Conservation (phyloP, 2,329 filamentous ascomycete species). For the Alternaria sp. region DNA sequence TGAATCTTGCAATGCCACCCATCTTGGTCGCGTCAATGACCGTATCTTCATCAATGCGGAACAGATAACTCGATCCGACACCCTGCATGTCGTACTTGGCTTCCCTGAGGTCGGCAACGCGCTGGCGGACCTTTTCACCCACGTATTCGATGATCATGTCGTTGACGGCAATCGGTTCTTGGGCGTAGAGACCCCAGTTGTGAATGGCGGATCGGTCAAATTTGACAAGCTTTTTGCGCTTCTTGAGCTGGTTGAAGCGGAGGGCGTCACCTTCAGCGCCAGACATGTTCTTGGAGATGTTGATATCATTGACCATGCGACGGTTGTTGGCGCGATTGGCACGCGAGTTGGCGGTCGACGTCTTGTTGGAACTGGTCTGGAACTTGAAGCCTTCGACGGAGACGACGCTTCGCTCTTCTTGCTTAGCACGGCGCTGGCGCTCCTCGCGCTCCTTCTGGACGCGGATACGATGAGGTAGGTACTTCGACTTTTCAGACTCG, state of each 20-base stretch:
- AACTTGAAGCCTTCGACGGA: conserved; percentile 63
- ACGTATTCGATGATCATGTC: conserved; percentile 99
- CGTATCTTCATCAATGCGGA: conserved; percentile 96
- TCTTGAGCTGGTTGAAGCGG: conserved; percentile 98
- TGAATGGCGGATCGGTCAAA: conserved; percentile 98
- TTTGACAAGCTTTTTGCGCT: conserved; percentile 98
- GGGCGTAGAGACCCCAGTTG: conserved; percentile 97
- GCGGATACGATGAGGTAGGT: conserved; percentile 95
- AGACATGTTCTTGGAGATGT: conserved; percentile 82
- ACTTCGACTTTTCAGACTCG: conserved; percentile 97
- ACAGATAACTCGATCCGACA: conserved; percentile 96
- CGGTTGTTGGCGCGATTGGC: conserved; percentile 96
- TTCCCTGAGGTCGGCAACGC: conserved; percentile 96
- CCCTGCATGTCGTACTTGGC: conserved; percentile 92
- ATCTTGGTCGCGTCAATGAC: conserved; percentile 99
- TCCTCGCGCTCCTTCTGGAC: conserved; percentile 91
- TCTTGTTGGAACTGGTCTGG: conserved; percentile 74
- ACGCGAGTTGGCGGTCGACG: conserved; percentile 87
- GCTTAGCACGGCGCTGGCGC: conserved; percentile 77
- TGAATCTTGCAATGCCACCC: conserved; percentile 96
- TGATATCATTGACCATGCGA: conserved; percentile 91
- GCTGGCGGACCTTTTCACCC: conserved; percentile 94
- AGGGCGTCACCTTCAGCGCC: conserved; percentile 84
- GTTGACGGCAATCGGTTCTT: conserved; percentile 95
- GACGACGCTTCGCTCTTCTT: conserved; percentile 59